Evolutionary conservation across 306 rosid genomes (phyloP).

Genomic region (Acacia crassicarpa): DNA sequence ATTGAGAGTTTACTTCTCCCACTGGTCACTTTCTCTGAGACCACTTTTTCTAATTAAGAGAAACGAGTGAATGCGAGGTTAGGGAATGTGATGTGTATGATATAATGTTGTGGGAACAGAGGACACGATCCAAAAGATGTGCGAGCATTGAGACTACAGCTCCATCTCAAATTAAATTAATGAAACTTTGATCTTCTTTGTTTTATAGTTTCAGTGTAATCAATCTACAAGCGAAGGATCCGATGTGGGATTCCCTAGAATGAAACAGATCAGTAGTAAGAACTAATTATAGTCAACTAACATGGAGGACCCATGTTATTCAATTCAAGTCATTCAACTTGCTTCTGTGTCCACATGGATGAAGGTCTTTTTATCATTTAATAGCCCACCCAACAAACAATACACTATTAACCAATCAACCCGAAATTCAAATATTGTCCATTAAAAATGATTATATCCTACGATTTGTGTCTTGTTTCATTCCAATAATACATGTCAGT

Average conservation of each 20-base stretch:
- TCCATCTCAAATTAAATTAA: conserved; percentile 9
- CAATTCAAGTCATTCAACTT: background rate
- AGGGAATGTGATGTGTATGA: conserved; percentile 29
- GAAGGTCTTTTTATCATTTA: background rate
- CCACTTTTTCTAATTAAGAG: background rate
- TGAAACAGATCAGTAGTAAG: background rate
- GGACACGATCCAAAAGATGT: conserved; percentile 55
- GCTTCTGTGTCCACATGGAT: background rate
- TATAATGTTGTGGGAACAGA: conserved; percentile 31
- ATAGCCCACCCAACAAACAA: background rate
- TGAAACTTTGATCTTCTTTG: background rate
- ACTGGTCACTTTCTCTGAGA: background rate
- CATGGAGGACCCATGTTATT: conserved; percentile 11
- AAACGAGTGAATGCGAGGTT: conserved; percentile 12
- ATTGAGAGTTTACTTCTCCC: background rate
- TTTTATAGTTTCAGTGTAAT: conserved; percentile 10
- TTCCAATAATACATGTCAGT: background rate
- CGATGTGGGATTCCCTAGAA: conserved; percentile 26
- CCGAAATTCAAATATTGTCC: background rate
- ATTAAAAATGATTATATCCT: background rate
- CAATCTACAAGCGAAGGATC: conserved; percentile 25
- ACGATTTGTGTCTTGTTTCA: background rate
- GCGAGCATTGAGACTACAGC: conserved; percentile 30
- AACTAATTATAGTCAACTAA: conserved; percentile 34
- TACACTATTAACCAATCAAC: background rate